Evolutionary conservation across 2,329 filamentous ascomycete species (phyloP).

Genomic region (Neopestalotiopsis sp.): DNA sequence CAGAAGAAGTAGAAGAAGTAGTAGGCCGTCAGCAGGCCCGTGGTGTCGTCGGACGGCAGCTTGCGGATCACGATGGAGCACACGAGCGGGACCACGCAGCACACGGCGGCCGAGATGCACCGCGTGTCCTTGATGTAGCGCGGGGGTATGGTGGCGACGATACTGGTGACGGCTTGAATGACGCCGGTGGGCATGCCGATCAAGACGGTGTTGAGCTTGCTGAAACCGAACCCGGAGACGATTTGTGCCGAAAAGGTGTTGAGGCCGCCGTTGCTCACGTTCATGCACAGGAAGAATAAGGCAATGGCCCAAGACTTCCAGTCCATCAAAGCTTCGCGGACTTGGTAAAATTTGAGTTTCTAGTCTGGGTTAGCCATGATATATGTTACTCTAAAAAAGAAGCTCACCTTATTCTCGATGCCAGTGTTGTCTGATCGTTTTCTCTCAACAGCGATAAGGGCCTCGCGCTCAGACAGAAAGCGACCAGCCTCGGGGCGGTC

Average conservation of each 20-base stretch:
- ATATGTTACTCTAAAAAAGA: too few species aligned
- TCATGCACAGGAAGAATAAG: neutral
- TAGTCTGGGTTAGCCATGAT: neutral
- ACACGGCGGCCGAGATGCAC: neutral
- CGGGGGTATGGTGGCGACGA: neutral
- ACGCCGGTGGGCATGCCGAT: slow-evolving; percentile 1
- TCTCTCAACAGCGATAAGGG: neutral
- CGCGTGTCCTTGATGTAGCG: neutral
- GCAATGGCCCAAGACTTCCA: slow-evolving; percentile 2
- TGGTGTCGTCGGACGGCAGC: neutral
- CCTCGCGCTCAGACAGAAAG: neutral
- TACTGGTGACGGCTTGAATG: neutral
- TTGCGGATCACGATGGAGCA: slow-evolving; percentile 1
- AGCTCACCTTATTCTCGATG: neutral
- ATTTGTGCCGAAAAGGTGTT: slow-evolving; percentile 1
- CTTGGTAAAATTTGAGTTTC: slow-evolving; percentile 4
- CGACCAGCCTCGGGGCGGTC: neutral
- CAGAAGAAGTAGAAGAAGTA: slow-evolving; percentile 10
- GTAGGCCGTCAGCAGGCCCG: neutral
- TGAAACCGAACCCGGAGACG: slow-evolving; percentile 2
- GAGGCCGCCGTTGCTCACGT: slow-evolving; percentile 1
- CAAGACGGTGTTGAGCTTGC: slow-evolving; percentile 3
- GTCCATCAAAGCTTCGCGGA: slow-evolving; percentile 1
- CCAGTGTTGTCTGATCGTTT: neutral
- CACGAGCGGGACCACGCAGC: neutral